Percentiles rank a stretch among this genome's conserved stretches.
Evolutionary conservation across 306 rosid genomes (phyloP).

Genomic region (Prunus armeniaca): DNA sequence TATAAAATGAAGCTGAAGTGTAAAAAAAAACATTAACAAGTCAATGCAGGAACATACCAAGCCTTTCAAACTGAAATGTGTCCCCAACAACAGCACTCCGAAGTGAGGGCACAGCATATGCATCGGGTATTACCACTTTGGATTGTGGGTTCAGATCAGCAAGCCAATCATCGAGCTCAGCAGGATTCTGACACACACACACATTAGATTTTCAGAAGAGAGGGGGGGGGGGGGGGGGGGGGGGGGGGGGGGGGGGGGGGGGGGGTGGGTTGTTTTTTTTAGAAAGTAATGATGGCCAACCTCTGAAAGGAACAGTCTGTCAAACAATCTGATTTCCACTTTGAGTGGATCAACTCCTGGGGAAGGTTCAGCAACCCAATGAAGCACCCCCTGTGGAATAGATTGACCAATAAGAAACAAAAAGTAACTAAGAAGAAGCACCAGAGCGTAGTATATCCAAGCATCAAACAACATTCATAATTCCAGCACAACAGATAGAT

Average conservation of each 20-base stretch:
- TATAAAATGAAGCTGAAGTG: background rate
- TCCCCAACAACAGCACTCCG: conserved; percentile 61
- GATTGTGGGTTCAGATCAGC: conserved; percentile 75
- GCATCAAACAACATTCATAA: conserved; percentile 10
- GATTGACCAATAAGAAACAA: background rate
- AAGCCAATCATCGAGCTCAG: conserved; percentile 94
- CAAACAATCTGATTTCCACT: conserved; percentile 87
- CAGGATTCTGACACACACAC: conserved; percentile 65
- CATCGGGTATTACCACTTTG: conserved; percentile 55
- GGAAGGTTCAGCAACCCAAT: conserved; percentile 88
- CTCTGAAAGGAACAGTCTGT: conserved; percentile 83
- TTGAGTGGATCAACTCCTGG: conserved; percentile 79
- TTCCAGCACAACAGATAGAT: background rate
- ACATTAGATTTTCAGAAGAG: background rate
- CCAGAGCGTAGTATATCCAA: conserved; percentile 4
- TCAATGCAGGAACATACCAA: conserved; percentile 50
- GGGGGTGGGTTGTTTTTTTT: background rate
- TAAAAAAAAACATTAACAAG: background rate
- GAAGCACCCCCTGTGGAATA: conserved; percentile 79
- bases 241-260: background rate
- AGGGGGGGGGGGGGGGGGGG: background rate
- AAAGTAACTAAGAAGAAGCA: background rate
- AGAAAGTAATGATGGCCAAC: conserved; percentile 36
- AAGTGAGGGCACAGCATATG: conserved; percentile 61
- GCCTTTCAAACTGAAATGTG: conserved; percentile 88